Conservation (phyloP, 2,329 filamentous ascomycete species). For the Graphiopsis chlorocephala region DNA sequence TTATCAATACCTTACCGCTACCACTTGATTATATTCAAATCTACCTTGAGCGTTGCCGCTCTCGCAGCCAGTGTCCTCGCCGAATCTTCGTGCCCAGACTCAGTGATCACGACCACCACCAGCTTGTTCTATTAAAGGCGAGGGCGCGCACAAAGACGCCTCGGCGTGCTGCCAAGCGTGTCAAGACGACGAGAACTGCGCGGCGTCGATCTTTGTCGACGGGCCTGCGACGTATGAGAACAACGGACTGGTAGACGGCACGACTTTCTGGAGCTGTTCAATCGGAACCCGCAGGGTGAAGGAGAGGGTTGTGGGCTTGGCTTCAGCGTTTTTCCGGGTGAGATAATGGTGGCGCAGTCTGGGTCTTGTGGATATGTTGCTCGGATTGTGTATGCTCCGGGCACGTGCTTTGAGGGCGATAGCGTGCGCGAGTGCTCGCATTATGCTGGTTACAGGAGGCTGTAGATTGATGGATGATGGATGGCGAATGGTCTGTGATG, state of each 20-base stretch:
- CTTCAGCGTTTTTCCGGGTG: background rate
- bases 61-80: background rate
- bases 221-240: background rate
- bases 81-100: background rate
- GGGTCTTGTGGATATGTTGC: conserved; percentile 6
- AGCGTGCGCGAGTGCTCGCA: background rate
- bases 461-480: background rate
- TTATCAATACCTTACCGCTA: background rate
- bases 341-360: background rate
- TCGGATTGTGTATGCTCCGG: background rate
- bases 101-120: background rate
- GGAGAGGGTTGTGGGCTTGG: background rate
- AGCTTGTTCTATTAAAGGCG: background rate
- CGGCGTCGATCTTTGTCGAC: background rate
- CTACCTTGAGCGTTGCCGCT: background rate
- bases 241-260: background rate
- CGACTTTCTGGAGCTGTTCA: background rate
- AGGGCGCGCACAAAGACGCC: conserved; percentile 7
- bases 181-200: conserved; percentile 1
- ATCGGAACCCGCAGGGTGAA: background rate
- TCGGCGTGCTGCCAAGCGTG: conserved; percentile 13
- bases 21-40: background rate
- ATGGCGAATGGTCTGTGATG: background rate
- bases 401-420: background rate
- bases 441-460: background rate